These are phyloP conservation scores for Ambrosia artemisiifolia DNA, from an alignment of 129 eudicot species.

Conservation along the genomic window DNA sequence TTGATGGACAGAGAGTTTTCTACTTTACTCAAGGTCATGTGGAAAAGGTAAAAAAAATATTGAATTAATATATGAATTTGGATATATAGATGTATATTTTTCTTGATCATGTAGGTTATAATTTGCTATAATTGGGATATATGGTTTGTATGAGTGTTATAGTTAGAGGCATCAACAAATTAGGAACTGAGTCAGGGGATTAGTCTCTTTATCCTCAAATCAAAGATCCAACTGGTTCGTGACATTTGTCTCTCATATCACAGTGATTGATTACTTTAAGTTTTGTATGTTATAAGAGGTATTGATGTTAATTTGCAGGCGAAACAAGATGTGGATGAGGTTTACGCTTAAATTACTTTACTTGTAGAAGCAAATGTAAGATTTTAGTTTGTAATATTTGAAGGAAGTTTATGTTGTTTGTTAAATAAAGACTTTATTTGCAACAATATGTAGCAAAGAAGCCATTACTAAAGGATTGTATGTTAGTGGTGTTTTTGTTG, in stretches of 20 bases:
- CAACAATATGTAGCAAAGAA: constrained; percentile 51
- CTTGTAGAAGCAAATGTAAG: constrained; percentile 76
- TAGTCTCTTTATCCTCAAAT: constrained; percentile 54
- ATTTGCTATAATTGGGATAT: background rate
- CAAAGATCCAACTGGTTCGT: constrained; percentile 81
- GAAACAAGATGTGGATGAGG: constrained; percentile 91
- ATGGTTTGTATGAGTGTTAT: constrained; percentile 7
- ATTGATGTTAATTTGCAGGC: constrained; percentile 46
- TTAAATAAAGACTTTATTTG: background rate
- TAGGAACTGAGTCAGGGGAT: constrained; percentile 69
- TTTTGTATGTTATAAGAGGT: constrained; percentile 1
- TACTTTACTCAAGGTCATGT: constrained; percentile 97
- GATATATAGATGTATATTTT: background rate
- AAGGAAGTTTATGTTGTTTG: constrained; percentile 8
- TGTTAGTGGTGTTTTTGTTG: too few species aligned
- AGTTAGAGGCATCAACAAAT: constrained; percentile 96
- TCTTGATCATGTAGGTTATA: background rate
- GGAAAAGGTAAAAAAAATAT: constrained; percentile 56
- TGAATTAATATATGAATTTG: background rate
- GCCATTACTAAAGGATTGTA: too few species aligned
- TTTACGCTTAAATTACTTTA: constrained; percentile 83
- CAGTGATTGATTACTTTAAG: background rate
- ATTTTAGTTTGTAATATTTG: background rate
- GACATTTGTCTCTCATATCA: background rate
- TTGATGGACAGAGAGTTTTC: constrained; percentile 56